Evolutionary conservation across 2,329 filamentous ascomycete species (phyloP).

Genomic region (Fusarium virguliforme): DNA sequence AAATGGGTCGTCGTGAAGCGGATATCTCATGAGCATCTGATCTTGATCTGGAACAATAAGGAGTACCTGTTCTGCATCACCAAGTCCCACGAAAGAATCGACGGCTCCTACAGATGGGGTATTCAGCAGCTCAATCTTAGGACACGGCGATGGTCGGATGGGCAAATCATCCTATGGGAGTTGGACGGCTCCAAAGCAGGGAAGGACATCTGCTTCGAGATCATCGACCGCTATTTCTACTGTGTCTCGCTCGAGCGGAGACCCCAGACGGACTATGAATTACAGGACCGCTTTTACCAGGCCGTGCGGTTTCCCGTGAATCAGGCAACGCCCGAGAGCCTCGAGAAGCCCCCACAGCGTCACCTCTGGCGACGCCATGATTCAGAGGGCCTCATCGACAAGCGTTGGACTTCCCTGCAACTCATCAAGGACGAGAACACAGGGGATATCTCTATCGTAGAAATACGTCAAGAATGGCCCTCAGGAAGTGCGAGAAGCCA

Average conservation of each 20-base stretch:
- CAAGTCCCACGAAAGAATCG: conserved; percentile 67
- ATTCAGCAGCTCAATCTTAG: conserved; percentile 69
- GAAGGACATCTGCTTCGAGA: conserved; percentile 80
- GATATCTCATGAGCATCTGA: conserved; percentile 65
- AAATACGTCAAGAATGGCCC: conserved; percentile 79
- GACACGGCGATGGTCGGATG: conserved; percentile 58
- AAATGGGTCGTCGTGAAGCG: conserved; percentile 59
- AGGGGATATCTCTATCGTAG: conserved; percentile 73
- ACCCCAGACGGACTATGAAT: conserved; percentile 74
- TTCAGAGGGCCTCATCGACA: conserved; percentile 79
- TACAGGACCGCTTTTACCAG: conserved; percentile 80
- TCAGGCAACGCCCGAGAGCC: conserved; percentile 55
- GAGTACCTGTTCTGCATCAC: conserved; percentile 78
- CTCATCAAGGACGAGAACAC: conserved; percentile 74
- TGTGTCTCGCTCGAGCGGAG: conserved; percentile 77
- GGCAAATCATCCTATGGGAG: conserved; percentile 68
- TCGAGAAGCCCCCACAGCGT: conserved; percentile 60
- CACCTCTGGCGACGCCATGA: conserved; percentile 76
- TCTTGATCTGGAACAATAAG: conserved; percentile 78
- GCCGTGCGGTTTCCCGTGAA: conserved; percentile 75
- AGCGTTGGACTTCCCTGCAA: conserved; percentile 79
- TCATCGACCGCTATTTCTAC: conserved; percentile 77
- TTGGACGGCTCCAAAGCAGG: conserved; percentile 78
- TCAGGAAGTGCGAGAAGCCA: conserved; percentile 67
- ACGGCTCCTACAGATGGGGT: conserved; percentile 75